Base-by-base conservation (phyloP, 2,329 filamentous ascomycete genomes). In the Trichophaea hybrida region DNA sequence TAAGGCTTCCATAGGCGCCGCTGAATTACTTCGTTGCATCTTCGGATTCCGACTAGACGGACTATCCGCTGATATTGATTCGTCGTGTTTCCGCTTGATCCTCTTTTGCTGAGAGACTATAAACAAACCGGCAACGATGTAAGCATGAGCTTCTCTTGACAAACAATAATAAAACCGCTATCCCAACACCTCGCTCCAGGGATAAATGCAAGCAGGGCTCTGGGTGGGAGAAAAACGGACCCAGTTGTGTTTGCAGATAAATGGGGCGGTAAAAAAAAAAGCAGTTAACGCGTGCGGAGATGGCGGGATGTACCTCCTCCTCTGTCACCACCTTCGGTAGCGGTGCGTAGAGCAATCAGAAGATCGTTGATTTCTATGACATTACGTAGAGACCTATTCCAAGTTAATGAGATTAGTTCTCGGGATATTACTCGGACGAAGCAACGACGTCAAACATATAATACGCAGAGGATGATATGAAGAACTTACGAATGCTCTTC, bases 71-170 rank as follows among this genome's bases (percentile, higher is more conserved):
- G 66, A 65, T 15, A 61, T 58, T 44, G 63, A 58, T 43, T 68
- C 67, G 44, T 67, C 66, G 56, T 66, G 62, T 59, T 69, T 69
- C 52, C 67, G 64, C 55, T 69, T 69, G 35, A 57, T 60, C 51
- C 60, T 57, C 55, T 63, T 64, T 46, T 62, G 59, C 54, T 65
- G 53, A 12, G 53, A 46, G 35, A 55, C 53, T 55, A 24, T 24
- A 24, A 24, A 24, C 3, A 24, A 24, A 24, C 24, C 24, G 24
- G 53, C 13, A 43, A 15, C 38, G 54, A 35, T 55, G 40, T 60
- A 49, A 64, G 57, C 48, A 52, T 15, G 13, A 38, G 24, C n/a
- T 15, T 10, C n/a, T 54, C 15, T n/a, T 15, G 7, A 35, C 6
- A 34, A n/a, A 35, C n/a, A 40, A 54, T 33, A 54, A 12, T 12